Evolutionary conservation across 1,284 basidiomycete species (phyloP).

Genomic region (Xerocomus amazonicus): DNA sequence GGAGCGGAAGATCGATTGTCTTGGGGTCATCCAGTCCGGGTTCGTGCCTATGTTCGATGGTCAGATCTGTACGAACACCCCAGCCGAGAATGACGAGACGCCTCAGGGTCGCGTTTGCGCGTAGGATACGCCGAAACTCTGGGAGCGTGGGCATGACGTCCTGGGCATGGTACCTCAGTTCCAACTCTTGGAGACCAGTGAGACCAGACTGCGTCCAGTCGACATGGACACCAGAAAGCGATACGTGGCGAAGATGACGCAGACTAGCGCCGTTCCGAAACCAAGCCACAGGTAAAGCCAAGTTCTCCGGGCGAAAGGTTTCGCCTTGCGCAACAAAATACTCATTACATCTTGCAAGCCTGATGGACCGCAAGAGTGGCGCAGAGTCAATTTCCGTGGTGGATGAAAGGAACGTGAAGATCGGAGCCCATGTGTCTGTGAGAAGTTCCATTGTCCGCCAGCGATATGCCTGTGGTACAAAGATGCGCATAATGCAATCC

Average conservation of each 20-base stretch:
- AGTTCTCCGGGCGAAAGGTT: constrained; percentile 39
- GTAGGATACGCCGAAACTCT: constrained; percentile 42
- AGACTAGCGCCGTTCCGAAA: constrained; percentile 37
- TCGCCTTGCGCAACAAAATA: constrained; percentile 46
- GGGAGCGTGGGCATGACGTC: constrained; percentile 48
- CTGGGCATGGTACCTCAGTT: constrained; percentile 49
- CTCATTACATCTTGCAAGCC: constrained; percentile 50
- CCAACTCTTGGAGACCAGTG: constrained; percentile 40
- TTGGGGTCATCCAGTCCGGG: background rate
- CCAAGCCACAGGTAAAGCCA: constrained; percentile 39
- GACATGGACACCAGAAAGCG: constrained; percentile 50
- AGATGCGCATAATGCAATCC: constrained; percentile 40
- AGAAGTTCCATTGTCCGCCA: constrained; percentile 48
- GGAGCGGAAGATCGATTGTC: constrained; percentile 32
- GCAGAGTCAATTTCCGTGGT: constrained; percentile 32
- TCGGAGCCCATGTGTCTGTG: constrained; percentile 55
- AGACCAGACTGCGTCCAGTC: constrained; percentile 44
- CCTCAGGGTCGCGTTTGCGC: constrained; percentile 38
- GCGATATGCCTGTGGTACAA: constrained; percentile 41
- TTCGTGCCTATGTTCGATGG: background rate
- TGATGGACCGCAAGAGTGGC: constrained; percentile 39
- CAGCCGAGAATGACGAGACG: constrained; percentile 47
- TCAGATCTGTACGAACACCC: constrained; percentile 38
- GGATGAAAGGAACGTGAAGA: constrained; percentile 46
- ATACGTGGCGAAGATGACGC: constrained; percentile 37